A percentile compares a stretch with the other conserved stretches of the same genome.
phyloP scores from a whole-genome alignment of 148 eudicot genomes.

The Suaeda aralocaspica region DNA sequence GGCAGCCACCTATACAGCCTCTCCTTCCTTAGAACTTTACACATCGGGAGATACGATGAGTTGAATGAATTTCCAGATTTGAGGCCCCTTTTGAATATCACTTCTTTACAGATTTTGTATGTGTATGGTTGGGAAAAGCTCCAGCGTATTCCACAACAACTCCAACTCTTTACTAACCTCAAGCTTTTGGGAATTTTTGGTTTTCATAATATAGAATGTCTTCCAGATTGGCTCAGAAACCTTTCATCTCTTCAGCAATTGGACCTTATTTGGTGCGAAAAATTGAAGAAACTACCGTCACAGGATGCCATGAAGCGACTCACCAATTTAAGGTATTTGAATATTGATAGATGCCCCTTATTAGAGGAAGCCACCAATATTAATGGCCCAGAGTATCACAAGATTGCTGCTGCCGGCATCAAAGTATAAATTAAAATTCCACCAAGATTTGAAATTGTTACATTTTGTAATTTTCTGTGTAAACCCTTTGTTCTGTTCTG shows the following conservation, averaged over 20 bases:
- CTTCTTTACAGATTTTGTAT: neutral
- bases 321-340: neutral
- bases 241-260: neutral
- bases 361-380: neutral
- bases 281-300: neutral
- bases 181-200: neutral
- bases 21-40: neutral
- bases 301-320: conserved; percentile 8
- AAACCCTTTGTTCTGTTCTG: too few species aligned
- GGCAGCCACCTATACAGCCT: neutral
- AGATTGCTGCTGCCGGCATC: too few species aligned
- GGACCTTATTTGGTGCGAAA: neutral
- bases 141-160: neutral
- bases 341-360: neutral
- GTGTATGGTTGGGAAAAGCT: neutral
- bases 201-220: neutral
- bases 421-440: too few species aligned
- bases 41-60: neutral
- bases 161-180: neutral
- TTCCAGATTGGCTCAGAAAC: conserved; percentile 1
- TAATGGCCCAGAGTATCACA: conserved; percentile 2
- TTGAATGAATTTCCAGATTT: neutral
- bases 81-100: neutral
- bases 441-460: too few species aligned
- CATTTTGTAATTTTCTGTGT: too few species aligned